phyloP scores from a whole-genome alignment of 495 filamentous ascomycete species.

The Ramalina intermedia region DNA sequence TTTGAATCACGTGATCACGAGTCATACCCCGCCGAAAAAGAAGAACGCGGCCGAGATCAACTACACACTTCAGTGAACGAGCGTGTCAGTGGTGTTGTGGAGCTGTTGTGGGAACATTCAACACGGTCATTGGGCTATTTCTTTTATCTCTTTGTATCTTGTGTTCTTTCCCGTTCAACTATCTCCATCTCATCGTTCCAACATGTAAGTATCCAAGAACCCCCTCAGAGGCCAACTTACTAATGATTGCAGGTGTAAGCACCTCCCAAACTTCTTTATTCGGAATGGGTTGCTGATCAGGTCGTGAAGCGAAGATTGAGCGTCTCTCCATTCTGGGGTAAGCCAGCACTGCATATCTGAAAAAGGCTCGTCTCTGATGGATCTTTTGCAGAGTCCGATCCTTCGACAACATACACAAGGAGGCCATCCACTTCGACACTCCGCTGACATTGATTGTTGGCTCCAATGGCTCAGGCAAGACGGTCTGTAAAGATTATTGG shows the following conservation, averaged over 20 bases:
- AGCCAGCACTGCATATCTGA: conserved; percentile 3
- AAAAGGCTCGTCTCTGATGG: neutral
- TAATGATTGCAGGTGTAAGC: conserved; percentile 3
- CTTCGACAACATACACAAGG: conserved; percentile 60
- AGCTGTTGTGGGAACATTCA: no score
- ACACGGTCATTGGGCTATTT: no score
- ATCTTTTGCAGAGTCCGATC: conserved; percentile 57
- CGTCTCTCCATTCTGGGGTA: conserved; percentile 74
- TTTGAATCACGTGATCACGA: no score
- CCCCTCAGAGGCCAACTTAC: no score
- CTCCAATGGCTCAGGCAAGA: conserved; percentile 94
- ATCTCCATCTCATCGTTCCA: no score
- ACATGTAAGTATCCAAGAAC: no score
- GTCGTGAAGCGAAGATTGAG: conserved; percentile 56
- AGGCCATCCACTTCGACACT: conserved; percentile 80
- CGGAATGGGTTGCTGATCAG: neutral
- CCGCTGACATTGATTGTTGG: conserved; percentile 93
- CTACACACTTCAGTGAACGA: no score
- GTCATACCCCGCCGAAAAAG: no score
- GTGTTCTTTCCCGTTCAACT: no score
- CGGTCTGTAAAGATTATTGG: conserved; percentile 27
- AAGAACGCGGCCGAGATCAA: no score
- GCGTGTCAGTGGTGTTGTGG: no score
- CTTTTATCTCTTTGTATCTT: no score
- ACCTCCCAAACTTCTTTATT: neutral